These are phyloP conservation scores for Pseudogymnoascus verrucosus DNA, from an alignment of 2,329 filamentous ascomycete genomes.

Conservation along the genomic window DNA sequence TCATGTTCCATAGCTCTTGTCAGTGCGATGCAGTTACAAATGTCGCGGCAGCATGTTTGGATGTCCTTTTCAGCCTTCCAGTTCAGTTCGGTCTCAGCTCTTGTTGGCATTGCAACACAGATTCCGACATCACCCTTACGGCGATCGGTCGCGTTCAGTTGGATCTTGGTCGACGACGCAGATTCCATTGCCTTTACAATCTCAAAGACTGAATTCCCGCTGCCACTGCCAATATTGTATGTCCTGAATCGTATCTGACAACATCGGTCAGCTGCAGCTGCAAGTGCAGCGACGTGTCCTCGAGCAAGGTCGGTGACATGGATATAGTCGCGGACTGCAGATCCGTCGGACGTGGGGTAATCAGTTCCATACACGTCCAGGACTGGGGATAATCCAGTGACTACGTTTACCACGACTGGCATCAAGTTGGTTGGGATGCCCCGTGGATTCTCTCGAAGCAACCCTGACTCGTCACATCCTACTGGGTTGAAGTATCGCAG, in stretches of 20 bases:
- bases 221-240: slow-evolving; percentile 41
- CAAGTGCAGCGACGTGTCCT: slow-evolving; percentile 54
- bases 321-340: slow-evolving; percentile 59
- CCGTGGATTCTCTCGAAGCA: slow-evolving; percentile 56
- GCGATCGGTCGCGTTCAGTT: slow-evolving; percentile 31
- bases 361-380: slow-evolving; percentile 57
- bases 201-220: slow-evolving; percentile 37
- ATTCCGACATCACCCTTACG: slow-evolving; percentile 37
- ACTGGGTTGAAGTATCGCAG: slow-evolving; percentile 63
- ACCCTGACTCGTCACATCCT: slow-evolving; percentile 55
- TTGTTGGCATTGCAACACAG: slow-evolving; percentile 35
- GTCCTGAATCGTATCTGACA: slow-evolving; percentile 33
- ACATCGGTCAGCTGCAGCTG: slow-evolving; percentile 28
- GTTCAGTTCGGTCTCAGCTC: slow-evolving; percentile 35
- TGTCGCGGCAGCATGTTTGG: slow-evolving; percentile 16
- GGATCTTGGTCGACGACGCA: slow-evolving; percentile 31
- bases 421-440: slow-evolving; percentile 56
- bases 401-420: slow-evolving; percentile 54
- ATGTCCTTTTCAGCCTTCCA: slow-evolving; percentile 31
- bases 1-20: neutral
- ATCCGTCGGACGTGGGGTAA: slow-evolving; percentile 58
- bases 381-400: slow-evolving; percentile 44
- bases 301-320: slow-evolving; percentile 58
- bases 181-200: slow-evolving; percentile 34
- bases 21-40: slow-evolving; percentile 16